Evolutionary conservation across 176 grass and related monocot species (phyloP).

Genomic region (Lolium perenne): DNA sequence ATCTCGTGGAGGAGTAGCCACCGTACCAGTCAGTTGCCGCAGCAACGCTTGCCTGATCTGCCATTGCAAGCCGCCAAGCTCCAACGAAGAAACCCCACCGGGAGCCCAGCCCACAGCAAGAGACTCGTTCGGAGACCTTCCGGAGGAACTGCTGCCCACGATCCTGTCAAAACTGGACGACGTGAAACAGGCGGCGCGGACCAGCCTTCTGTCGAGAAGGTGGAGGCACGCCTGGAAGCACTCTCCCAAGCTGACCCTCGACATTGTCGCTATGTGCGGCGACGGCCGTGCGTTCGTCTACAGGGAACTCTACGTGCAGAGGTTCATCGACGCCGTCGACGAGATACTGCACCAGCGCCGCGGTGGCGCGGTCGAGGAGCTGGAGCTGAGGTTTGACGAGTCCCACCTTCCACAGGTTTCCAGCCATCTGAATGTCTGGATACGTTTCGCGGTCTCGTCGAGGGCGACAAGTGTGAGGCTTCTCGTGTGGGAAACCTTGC

Average conservation of each 20-base stretch:
- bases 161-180: background rate
- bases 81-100: background rate
- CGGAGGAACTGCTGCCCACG: background rate
- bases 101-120: background rate
- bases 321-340: background rate
- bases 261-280: background rate
- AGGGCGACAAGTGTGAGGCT: background rate
- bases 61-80: background rate
- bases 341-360: background rate
- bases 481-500: background rate
- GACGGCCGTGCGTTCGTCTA: background rate
- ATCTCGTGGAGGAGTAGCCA: background rate
- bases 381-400: background rate
- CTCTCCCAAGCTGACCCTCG: background rate
- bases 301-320: background rate
- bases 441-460: background rate
- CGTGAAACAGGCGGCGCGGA: background rate
- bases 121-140: background rate
- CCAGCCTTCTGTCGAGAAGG: background rate
- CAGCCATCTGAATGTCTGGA: background rate
- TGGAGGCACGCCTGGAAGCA: background rate
- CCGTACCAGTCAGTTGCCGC: background rate
- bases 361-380: background rate
- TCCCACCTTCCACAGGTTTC: background rate
- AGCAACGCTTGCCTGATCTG: constrained; percentile 11